Evolutionary conservation across 768 basidiomycete species (phyloP).

Genomic region (Phlegmacium glaucopus): DNA sequence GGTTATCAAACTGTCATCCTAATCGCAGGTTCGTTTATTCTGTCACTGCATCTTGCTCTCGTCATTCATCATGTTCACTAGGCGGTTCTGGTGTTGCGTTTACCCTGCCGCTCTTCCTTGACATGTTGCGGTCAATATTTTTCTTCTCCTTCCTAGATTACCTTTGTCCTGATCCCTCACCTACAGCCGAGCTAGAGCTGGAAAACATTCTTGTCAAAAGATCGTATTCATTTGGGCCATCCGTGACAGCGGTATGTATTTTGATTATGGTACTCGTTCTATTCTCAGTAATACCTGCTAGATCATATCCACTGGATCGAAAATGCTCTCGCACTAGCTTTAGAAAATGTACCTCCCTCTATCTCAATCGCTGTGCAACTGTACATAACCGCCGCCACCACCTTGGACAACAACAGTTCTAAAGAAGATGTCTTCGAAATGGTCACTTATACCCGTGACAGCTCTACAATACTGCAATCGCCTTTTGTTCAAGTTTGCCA

Average conservation of each 20-base stretch:
- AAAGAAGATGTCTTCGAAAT: constrained; percentile 12
- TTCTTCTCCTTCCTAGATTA: background rate
- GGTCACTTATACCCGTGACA: constrained; percentile 1
- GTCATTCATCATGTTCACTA: constrained; percentile 9
- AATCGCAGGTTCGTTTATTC: constrained; percentile 33
- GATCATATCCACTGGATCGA: constrained; percentile 46
- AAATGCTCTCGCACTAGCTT: constrained; percentile 30
- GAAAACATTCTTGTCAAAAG: constrained; percentile 23
- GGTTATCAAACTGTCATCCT: constrained; percentile 37
- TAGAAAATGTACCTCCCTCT: too few relatives aligned
- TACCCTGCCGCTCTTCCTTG: too few relatives aligned
- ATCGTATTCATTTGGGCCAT: constrained; percentile 44
- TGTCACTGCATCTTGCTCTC: background rate
- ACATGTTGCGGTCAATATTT: too few relatives aligned
- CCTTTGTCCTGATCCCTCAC: background rate
- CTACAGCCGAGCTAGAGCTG: constrained; percentile 24
- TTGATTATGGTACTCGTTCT: background rate
- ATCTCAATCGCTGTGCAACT: too few relatives aligned
- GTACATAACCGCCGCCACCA: too few relatives aligned
- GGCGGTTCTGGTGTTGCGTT: constrained; percentile 55
- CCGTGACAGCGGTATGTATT: constrained; percentile 32
- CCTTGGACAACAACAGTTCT: constrained; percentile 21
- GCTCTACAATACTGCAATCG: constrained; percentile 3
- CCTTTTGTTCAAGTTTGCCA: constrained; percentile 7
- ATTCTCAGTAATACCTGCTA: constrained; percentile 1